Evolutionary conservation across 192 early-diverging fungal genomes (phyloP), one percentile per base, ranked within the genome.

Genomic region (Dispira parvispora): DNA sequence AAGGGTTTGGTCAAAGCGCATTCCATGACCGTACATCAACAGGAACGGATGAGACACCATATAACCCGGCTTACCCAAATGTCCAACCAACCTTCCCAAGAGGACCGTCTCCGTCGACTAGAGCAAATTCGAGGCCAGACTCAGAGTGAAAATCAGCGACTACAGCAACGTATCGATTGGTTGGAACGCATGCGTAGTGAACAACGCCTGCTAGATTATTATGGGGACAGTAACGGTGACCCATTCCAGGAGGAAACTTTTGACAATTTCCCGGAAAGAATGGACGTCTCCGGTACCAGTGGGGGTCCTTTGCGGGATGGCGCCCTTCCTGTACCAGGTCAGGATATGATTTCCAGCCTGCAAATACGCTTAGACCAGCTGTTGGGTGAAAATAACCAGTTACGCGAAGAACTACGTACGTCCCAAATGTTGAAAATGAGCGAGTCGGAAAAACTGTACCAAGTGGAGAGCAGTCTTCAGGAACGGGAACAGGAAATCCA

Each of bases 1-100:
- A 67, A 60, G n/a, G 68, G 64, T 26, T 57, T 75, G 16, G 52
- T 71, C 43, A 66, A 68, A 44, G 62, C 64, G 25, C 73, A 75
- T 47, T 54, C 56, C 12, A 45, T 65, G 61, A 63, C 64, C 43
- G 58, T 75, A 20, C 64, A 75, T 45, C 70, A 75, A 55, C 67
- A 72, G 61, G 67, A 75, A 44, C 66, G 73, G 42, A 71, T 75
- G 73, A 45, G 67, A 12, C 67, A 69, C 43, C 70, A 75, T 55
- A 69, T 72, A 27, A 52, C 62, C 43, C 64, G 73, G 28, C 53
- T 75, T 27, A 72, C 68, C 45, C 70, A 73, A 38, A 38, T 75
- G 20, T 58, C 56, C 25, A 46, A 62, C 42, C 23, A 54, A 11
- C 46, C 61, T 14, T 52, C 62, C 45, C 61, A 70, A 0, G 67